Evolutionary conservation across 2,329 filamentous ascomycete genomes (phyloP).

Genomic region (Domatiomyces catenatus): DNA sequence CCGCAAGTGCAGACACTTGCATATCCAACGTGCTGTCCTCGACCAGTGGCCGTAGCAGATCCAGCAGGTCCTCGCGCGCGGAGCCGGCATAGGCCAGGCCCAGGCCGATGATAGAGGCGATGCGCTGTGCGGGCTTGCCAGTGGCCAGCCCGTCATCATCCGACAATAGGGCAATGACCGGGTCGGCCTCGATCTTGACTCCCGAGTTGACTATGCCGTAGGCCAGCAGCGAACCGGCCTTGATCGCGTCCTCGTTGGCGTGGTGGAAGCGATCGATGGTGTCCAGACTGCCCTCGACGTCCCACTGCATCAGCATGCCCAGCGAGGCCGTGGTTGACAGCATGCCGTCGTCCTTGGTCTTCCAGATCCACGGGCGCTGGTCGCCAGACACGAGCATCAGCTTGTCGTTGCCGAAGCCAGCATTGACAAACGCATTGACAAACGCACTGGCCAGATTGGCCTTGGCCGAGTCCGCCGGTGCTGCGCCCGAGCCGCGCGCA

Average conservation of each 20-base stretch:
- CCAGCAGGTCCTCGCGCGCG: constrained; percentile 76
- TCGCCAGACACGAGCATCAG: constrained; percentile 87
- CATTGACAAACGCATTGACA: constrained; percentile 93
- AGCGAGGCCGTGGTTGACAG: constrained; percentile 88
- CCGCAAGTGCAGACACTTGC: constrained; percentile 93
- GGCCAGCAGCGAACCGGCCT: constrained; percentile 79
- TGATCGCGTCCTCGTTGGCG: constrained; percentile 64
- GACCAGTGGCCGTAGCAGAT: constrained; percentile 73
- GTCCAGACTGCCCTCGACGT: constrained; percentile 79
- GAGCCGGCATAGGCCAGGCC: constrained; percentile 90
- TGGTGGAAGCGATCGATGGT: constrained; percentile 94
- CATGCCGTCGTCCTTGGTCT: constrained; percentile 97
- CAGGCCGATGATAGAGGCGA: constrained; percentile 87
- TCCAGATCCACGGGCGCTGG: constrained; percentile 94
- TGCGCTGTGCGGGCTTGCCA: constrained; percentile 61
- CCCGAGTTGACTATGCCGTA: constrained; percentile 94
- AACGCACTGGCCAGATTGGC: constrained; percentile 94
- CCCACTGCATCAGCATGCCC: constrained; percentile 83
- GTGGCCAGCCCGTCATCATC: constrained; percentile 66
- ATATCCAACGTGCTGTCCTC: constrained; percentile 72
- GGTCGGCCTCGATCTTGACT: constrained; percentile 76
- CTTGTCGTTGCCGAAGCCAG: constrained; percentile 89
- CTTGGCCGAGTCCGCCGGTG: constrained; percentile 71
- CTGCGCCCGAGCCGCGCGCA: constrained; percentile 81
- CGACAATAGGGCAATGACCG: constrained; percentile 70